Percentiles rank a stretch among this genome's conserved stretches.
Conservation (phyloP, 2,329 filamentous ascomycete species). For the Pseudovirgaria hyperparasitica region DNA sequence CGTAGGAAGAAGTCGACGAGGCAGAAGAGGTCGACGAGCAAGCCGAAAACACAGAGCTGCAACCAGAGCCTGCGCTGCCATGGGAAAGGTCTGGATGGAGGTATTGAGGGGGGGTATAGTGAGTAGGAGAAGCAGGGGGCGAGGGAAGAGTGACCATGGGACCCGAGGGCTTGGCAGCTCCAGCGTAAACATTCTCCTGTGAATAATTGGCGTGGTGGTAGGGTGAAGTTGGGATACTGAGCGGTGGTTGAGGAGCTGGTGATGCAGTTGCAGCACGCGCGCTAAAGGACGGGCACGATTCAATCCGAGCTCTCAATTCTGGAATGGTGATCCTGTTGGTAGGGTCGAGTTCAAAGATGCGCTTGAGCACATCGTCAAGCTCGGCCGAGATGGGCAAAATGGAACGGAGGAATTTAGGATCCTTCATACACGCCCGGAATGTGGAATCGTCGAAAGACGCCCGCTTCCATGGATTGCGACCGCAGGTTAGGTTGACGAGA, state of each 20-base stretch:
- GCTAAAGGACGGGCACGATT: slow-evolving; percentile 65
- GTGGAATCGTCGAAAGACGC: slow-evolving; percentile 88
- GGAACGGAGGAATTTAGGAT: slow-evolving; percentile 75
- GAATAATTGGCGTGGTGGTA: slow-evolving; percentile 27
- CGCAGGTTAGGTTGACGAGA: slow-evolving; percentile 92
- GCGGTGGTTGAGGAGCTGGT: slow-evolving; percentile 30
- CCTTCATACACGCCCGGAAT: slow-evolving; percentile 79
- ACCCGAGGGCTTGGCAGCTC: slow-evolving; percentile 15
- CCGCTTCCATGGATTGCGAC: slow-evolving; percentile 97
- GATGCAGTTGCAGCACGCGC: slow-evolving; percentile 29
- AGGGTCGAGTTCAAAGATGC: slow-evolving; percentile 81
- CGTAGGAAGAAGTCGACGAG: slow-evolving; percentile 23
- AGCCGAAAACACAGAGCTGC: slow-evolving; percentile 26
- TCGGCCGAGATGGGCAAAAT: slow-evolving; percentile 87
- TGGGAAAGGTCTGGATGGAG: slow-evolving; percentile 21
- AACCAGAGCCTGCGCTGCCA: slow-evolving; percentile 26
- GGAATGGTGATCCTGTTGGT: slow-evolving; percentile 67
- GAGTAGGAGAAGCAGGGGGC: slow-evolving; percentile 16
- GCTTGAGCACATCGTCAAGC: slow-evolving; percentile 72
- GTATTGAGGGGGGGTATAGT: slow-evolving; percentile 11
- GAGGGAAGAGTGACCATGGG: slow-evolving; percentile 19
- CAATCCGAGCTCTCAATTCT: slow-evolving; percentile 66
- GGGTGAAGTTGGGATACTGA: too few relatives aligned
- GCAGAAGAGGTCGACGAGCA: slow-evolving; percentile 23
- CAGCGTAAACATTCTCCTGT: slow-evolving; percentile 16